Evolutionary conservation across 352 stramenopile genomes (phyloP).

Genomic region (Phytophthora fragariae): DNA sequence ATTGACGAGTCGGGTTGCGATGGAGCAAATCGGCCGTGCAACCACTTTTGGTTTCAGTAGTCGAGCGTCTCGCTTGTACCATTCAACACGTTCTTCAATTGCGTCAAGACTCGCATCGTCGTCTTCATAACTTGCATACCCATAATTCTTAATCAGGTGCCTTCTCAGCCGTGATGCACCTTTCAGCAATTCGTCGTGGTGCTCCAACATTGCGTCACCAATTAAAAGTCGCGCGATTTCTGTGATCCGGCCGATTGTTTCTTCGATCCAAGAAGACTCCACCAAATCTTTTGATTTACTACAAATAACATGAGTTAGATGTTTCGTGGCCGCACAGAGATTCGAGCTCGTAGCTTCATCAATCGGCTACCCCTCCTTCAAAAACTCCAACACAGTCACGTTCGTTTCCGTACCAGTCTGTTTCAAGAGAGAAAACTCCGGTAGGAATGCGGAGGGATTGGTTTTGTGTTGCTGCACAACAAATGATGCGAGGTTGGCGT

Average conservation of each 20-base stretch:
- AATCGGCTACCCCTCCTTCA: background rate
- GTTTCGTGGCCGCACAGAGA: background rate
- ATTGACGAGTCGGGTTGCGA: background rate
- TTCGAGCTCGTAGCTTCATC: background rate
- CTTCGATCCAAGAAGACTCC: background rate
- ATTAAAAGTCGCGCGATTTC: background rate
- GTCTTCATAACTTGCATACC: background rate
- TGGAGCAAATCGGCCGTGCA: background rate
- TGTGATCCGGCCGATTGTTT: background rate
- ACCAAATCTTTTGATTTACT: background rate
- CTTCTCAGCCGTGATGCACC: background rate
- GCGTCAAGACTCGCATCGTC: background rate
- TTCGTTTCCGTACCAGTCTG: background rate
- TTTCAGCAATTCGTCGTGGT: background rate
- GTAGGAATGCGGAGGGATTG: background rate
- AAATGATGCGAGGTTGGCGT: background rate
- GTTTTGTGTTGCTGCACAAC: background rate
- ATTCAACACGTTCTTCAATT: background rate
- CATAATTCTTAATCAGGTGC: background rate
- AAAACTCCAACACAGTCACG: background rate
- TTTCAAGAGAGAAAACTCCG: background rate
- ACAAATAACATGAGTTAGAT: background rate
- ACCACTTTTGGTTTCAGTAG: background rate
- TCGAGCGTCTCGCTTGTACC: background rate
- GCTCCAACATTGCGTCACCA: too few species aligned